These are phyloP conservation scores for Ormosia emarginata DNA, from an alignment of 306 rosid species.

Conservation along the genomic window DNA sequence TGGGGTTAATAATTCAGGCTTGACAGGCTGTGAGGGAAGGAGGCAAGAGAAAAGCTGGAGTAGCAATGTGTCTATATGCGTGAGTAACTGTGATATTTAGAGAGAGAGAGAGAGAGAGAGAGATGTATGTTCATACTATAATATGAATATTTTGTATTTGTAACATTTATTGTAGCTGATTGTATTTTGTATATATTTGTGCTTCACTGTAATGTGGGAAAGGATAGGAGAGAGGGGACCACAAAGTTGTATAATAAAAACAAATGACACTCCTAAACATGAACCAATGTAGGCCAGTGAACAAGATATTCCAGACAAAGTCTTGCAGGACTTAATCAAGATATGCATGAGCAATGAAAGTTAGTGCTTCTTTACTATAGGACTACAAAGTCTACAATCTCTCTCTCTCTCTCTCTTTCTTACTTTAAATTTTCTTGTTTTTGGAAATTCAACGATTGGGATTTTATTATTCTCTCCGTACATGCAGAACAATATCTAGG, in stretches of 20 bases:
- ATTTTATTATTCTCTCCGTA: constrained; percentile 45
- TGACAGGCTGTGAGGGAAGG: constrained; percentile 87
- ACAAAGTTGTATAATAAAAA: constrained; percentile 33
- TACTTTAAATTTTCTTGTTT: neutral
- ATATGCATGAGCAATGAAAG: constrained; percentile 50
- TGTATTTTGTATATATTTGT: constrained; percentile 18
- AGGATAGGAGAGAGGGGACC: constrained; percentile 38
- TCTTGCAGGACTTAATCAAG: constrained; percentile 43
- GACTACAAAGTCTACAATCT: neutral
- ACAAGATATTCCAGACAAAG: constrained; percentile 87
- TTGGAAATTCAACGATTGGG: constrained; percentile 32
- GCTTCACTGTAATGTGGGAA: constrained; percentile 28
- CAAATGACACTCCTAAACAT: constrained; percentile 39
- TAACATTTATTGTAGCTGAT: constrained; percentile 10
- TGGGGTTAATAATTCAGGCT: constrained; percentile 62
- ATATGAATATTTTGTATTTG: constrained; percentile 17
- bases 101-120: constrained; percentile 17
- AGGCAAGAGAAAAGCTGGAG: constrained; percentile 43
- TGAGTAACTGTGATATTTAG: constrained; percentile 30
- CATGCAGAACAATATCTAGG: constrained; percentile 36
- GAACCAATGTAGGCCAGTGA: constrained; percentile 65
- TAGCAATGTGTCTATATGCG: constrained; percentile 42
- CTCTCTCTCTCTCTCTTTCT: neutral
- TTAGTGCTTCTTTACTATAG: constrained; percentile 40
- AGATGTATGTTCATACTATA: constrained; percentile 6